Base-by-base conservation (phyloP, 83 land plant genomes). In the Diphasiastrum complanatum region DNA sequence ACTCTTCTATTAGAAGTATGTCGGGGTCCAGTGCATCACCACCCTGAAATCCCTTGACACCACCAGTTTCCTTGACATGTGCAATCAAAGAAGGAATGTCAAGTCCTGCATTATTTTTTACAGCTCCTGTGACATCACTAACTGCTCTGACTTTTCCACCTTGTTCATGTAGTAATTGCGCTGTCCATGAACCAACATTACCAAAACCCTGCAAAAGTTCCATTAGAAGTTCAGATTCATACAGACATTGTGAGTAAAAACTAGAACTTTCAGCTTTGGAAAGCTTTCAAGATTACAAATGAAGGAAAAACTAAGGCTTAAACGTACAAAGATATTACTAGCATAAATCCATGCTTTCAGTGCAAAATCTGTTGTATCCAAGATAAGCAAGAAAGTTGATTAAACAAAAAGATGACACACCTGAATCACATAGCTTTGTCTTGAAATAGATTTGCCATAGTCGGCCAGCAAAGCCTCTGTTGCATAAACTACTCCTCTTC, bases 171-270 rank as follows among this genome's bases (percentile, higher is more conserved):
- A 91, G 77, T 6, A 91, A 74, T 63, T 65, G 48, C 2, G 95
- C 85, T 29, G 90, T 88, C 95, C 93, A 87, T 4, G 89, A 84
- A 26, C 97, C 97, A 25, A 87, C 97, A 67, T 87, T 91, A 11
- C 97, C 95, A 69, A 85, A 88, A 45, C 95, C 95, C 91, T 88
- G 75, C 47, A 30, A 70, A 1, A 6, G 33, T 59, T 36, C 49
- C 5, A 54, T 1, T 22, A 8, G 5, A 75, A n/a, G n/a, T n/a
- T n/a, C n/a, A n/a, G n/a, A n/a, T n/a, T n/a, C n/a, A n/a, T n/a
- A n/a, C n/a, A n/a, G n/a, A n/a, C n/a, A n/a, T n/a, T n/a, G n/a
- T n/a, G n/a, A n/a, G n/a, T n/a, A n/a, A n/a, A n/a, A n/a, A n/a
- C n/a, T n/a, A n/a, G n/a, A n/a, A n/a, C n/a, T n/a, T n/a, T n/a